Evolutionary conservation across 345 rosid genomes (phyloP).

Genomic region (Bruguiera parviflora): DNA sequence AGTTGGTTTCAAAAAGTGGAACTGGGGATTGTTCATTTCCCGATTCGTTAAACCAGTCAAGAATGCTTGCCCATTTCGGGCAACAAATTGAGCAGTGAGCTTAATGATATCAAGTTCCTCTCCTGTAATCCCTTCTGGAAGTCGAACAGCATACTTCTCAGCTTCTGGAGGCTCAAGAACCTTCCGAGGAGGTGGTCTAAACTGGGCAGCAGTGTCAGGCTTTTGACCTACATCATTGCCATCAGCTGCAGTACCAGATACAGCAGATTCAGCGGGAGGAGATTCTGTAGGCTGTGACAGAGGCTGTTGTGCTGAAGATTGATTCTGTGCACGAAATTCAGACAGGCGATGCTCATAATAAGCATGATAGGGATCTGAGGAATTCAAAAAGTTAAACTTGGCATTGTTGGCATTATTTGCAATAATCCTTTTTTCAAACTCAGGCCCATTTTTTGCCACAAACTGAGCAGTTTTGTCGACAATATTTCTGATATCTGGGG

Average conservation of each 20-base stretch:
- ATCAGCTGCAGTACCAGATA: conserved; percentile 32
- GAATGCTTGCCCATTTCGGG: conserved; percentile 74
- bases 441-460: conserved; percentile 74
- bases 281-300: conserved; percentile 33
- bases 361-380: conserved; percentile 72
- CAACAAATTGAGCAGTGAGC: conserved; percentile 86
- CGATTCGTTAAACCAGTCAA: conserved; percentile 64
- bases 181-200: conserved; percentile 51
- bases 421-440: conserved; percentile 71
- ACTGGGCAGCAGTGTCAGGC: conserved; percentile 60
- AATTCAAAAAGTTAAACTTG: conserved; percentile 65
- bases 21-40: conserved; percentile 71
- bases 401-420: conserved; percentile 61
- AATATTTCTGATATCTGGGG: conserved; percentile 73
- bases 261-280: conserved; percentile 32
- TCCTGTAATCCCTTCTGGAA: conserved; percentile 75
- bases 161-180: conserved; percentile 71
- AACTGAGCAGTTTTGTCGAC: conserved; percentile 81
- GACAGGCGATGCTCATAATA: conserved; percentile 69
- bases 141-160: conserved; percentile 69
- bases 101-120: conserved; percentile 82
- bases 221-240: conserved; percentile 33
- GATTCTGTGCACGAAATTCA: conserved; percentile 61
- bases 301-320: conserved; percentile 39
- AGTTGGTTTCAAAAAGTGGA: conserved; percentile 83